Evolutionary conservation across 495 filamentous ascomycete species (phyloP), one percentile per base, ranked within the genome.

Genomic region (Neurospora sp.): DNA sequence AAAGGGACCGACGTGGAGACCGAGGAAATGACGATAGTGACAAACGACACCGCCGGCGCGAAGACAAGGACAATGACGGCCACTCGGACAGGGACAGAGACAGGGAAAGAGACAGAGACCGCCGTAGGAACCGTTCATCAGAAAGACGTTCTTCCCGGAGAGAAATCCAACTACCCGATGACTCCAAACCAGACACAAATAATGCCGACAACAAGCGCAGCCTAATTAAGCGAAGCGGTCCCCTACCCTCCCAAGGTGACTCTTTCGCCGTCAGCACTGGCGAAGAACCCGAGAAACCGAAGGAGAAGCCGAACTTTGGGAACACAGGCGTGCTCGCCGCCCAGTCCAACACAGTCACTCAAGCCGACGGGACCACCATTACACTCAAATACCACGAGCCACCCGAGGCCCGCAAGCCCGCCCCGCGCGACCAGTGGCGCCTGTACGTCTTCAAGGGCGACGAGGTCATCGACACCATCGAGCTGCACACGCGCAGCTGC

Each of bases 331-430:
- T 92, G 9, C 87, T 99, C 7, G 96, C 96, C 17, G 92, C 92
- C 10, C 93, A 93, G 76, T 93, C 93, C 66, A 98, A 98, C 80
- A 92, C 93, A 2, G 85, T 97, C 8, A 81, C 87, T 70, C 85
- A 88, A 74, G 90, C 89, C n/a, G 86, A 89, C 77, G 90, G 89
- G 34, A 87, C 85, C 39, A 83, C 85, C 3, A 88, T 96, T 66
- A 90, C 93, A 3, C 85, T 99, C 28, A 98, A 98, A 84, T 98
- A 99, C 84, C 90, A 97, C 81, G 96, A 99, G 82, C 96, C 96
- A 5, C 85, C 93, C 24, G 96, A 98, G 83, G 92, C 94, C 28
- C 92, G 96, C 72, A 96, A 97, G 72, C 93, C 96, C 0, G 88
- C 95, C 0, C 77, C 90, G 0, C 90, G 90, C 69, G 89, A 93